Evolutionary conservation across 2,329 filamentous ascomycete genomes (phyloP).

Genomic region (Fusarium fujikuroi): DNA sequence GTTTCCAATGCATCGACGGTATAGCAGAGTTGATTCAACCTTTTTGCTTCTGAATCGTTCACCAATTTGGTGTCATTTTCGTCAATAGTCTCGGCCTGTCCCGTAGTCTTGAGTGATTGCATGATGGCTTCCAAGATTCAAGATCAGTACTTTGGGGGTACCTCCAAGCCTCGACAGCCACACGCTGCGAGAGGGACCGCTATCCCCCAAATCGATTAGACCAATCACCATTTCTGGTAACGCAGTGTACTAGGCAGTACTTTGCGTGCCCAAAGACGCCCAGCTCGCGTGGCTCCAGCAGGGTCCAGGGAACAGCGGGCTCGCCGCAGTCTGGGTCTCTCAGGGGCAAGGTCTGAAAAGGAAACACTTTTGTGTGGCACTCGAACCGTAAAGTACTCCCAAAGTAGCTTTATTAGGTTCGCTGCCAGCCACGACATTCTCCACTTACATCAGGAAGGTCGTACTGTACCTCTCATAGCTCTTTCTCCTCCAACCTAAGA

Average conservation of each 20-base stretch:
- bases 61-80: not conserved
- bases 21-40: not conserved
- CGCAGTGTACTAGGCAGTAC: not conserved
- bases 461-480: not conserved
- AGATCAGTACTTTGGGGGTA: conserved; percentile 13
- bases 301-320: conserved; percentile 13
- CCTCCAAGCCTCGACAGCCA: conserved; percentile 12
- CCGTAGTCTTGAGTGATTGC: conserved; percentile 24
- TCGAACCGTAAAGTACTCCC: not conserved
- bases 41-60: not conserved
- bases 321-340: conserved; percentile 13
- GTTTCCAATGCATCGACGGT: not conserved
- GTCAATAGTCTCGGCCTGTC: conserved; percentile 18
- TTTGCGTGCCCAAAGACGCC: not conserved
- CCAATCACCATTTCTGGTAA: not conserved
- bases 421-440: conserved; percentile 21
- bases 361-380: conserved; percentile 16
- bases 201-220: conserved; percentile 3
- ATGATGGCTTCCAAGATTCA: not conserved
- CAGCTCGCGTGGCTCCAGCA: conserved; percentile 28
- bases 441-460: conserved; percentile 21
- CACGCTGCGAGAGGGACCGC: conserved; percentile 23
- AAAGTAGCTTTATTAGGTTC: conserved; percentile 10
- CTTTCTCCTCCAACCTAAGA: conserved; percentile 1
- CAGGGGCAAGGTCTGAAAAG: conserved; percentile 30